These are phyloP conservation scores for Boletus reticulatus DNA, from an alignment of 768 basidiomycete genomes.

Conservation along the genomic window DNA sequence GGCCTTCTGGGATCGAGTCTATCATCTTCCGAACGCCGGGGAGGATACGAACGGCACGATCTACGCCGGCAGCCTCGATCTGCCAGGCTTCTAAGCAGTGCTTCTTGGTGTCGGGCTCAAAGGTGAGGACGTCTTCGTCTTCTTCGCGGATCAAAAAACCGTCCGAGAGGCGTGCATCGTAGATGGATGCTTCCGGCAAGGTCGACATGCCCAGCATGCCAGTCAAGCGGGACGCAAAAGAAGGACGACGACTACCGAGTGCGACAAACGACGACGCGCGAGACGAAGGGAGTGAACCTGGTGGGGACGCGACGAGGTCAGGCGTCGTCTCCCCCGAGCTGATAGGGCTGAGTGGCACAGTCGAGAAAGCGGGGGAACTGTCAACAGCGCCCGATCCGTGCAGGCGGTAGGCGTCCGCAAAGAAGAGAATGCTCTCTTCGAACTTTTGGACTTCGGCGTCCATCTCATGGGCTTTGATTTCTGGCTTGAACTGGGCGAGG, in stretches of 20 bases:
- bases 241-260: conserved; percentile 41
- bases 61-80: conserved; percentile 51
- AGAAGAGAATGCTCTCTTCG: conserved; percentile 63
- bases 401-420: conserved; percentile 55
- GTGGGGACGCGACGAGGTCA: conserved; percentile 34
- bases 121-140: conserved; percentile 33
- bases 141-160: conserved; percentile 32
- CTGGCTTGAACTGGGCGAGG: conserved; percentile 58
- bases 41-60: conserved; percentile 66
- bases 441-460: conserved; percentile 57
- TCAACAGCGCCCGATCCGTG: conserved; percentile 39
- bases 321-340: conserved; percentile 42
- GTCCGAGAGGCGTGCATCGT: conserved; percentile 24
- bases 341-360: conserved; percentile 16
- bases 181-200: conserved; percentile 30
- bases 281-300: conserved; percentile 41
- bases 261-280: conserved; percentile 41
- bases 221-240: conserved; percentile 43
- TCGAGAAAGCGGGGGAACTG: conserved; percentile 15
- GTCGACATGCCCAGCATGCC: conserved; percentile 38
- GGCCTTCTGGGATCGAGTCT: conserved; percentile 59
- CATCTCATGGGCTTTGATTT: conserved; percentile 54
- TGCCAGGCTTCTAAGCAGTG: conserved; percentile 50
- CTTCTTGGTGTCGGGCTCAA: conserved; percentile 26
- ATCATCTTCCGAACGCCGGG: conserved; percentile 70